Conservation (phyloP, 352 stramenopile genomes). For the Phytophthora syringae region DNA sequence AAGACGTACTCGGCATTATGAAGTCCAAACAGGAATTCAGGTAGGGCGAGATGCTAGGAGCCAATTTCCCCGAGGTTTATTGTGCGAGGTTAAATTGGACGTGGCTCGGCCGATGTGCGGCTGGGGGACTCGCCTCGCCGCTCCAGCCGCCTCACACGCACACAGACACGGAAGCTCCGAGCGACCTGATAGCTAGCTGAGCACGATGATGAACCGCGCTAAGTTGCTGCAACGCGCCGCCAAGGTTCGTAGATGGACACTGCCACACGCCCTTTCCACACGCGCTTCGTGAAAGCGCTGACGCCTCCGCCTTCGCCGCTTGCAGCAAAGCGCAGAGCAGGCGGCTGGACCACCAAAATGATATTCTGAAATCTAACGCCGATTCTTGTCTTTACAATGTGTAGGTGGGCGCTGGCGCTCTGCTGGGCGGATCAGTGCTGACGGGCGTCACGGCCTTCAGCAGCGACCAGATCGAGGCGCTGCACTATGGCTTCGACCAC, state of each 20-base stretch:
- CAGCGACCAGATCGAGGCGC: slow-evolving; percentile 87
- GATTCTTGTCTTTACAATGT: slow-evolving; percentile 15
- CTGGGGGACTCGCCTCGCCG: slow-evolving; percentile 35
- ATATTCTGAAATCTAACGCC: slow-evolving; percentile 16
- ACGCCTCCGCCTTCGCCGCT: background rate
- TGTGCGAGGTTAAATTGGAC: slow-evolving; percentile 15
- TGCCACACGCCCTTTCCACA: background rate
- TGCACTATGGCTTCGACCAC: slow-evolving; percentile 92
- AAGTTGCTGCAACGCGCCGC: slow-evolving; percentile 76
- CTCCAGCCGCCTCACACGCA: slow-evolving; percentile 43
- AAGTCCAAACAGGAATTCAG: background rate
- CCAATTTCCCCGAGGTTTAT: slow-evolving; percentile 29
- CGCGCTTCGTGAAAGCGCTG: background rate
- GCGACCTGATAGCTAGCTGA: slow-evolving; percentile 52
- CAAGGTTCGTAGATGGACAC: slow-evolving; percentile 56
- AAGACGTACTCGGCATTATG: slow-evolving; percentile 3
- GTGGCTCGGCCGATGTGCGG: slow-evolving; percentile 34
- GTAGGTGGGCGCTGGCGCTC: slow-evolving; percentile 70
- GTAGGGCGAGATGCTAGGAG: slow-evolving; percentile 17
- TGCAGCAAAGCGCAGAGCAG: background rate
- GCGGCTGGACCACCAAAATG: slow-evolving; percentile 75
- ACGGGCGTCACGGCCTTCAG: slow-evolving; percentile 85
- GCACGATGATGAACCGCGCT: slow-evolving; percentile 76
- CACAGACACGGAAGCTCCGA: slow-evolving; percentile 50
- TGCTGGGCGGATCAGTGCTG: slow-evolving; percentile 78